These are phyloP conservation scores for Cantharellus anzutake DNA, from an alignment of 768 basidiomycete species.

Conservation along the genomic window DNA sequence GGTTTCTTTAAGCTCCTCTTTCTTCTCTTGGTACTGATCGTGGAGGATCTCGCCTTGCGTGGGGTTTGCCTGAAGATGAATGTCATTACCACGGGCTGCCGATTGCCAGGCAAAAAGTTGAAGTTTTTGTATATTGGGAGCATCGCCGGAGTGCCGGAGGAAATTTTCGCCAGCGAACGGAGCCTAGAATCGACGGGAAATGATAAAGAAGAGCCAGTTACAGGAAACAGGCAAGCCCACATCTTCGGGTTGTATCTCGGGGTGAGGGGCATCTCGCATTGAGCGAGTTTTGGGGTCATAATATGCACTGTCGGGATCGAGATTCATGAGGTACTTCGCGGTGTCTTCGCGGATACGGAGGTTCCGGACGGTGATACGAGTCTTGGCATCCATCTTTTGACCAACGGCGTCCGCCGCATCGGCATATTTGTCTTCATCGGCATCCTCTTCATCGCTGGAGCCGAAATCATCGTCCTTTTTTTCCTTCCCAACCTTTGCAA, in stretches of 20 bases:
- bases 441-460: slow-evolving; percentile 87
- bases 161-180: slow-evolving; percentile 96
- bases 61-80: slow-evolving; percentile 90
- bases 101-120: slow-evolving; percentile 98
- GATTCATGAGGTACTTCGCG: slow-evolving; percentile 92
- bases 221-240: slow-evolving; percentile 27
- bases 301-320: slow-evolving; percentile 90
- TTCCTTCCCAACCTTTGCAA: slow-evolving; percentile 67
- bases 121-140: slow-evolving; percentile 76
- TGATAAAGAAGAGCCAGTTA: background rate
- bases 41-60: slow-evolving; percentile 89
- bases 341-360: slow-evolving; percentile 98
- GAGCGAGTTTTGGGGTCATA: slow-evolving; percentile 99
- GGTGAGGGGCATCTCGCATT: slow-evolving; percentile 90
- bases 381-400: slow-evolving; percentile 95
- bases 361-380: slow-evolving; percentile 94
- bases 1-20: slow-evolving; percentile 75
- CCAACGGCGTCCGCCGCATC: slow-evolving; percentile 96
- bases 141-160: slow-evolving; percentile 76
- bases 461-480: slow-evolving; percentile 86
- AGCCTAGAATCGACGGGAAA: slow-evolving; percentile 27
- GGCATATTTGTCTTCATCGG: slow-evolving; percentile 95
- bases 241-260: slow-evolving; percentile 66
- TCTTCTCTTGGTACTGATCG: slow-evolving; percentile 79
- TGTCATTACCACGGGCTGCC: slow-evolving; percentile 77